These are phyloP conservation scores for Poterioochromonas sp. DNA, from an alignment of 352 stramenopile species.

Conservation along the genomic window DNA sequence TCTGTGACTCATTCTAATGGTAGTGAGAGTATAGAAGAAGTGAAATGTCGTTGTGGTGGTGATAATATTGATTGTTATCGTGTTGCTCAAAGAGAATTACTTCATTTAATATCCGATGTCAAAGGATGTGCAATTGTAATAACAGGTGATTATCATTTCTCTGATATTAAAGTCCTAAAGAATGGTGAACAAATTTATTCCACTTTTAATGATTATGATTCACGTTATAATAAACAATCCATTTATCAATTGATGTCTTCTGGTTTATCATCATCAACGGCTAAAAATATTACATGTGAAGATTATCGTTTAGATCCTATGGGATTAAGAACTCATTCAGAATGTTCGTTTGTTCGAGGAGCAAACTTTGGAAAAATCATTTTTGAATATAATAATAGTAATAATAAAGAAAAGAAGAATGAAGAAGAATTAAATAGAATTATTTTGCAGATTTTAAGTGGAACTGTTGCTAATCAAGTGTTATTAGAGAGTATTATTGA, in stretches of 20 bases:
- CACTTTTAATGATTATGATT: neutral
- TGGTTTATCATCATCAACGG: slow-evolving; percentile 40
- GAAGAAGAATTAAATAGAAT: neutral
- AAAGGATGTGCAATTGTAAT: slow-evolving; percentile 42
- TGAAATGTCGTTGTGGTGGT: slow-evolving; percentile 40
- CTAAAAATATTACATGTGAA: slow-evolving; percentile 26
- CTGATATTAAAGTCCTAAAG: slow-evolving; percentile 42
- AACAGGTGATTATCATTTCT: slow-evolving; percentile 46
- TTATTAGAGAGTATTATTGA: neutral
- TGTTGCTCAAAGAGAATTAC: slow-evolving; percentile 41
- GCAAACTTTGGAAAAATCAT: slow-evolving; percentile 38
- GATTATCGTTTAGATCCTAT: slow-evolving; percentile 30
- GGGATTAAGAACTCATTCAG: slow-evolving; percentile 31
- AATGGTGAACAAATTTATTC: slow-evolving; percentile 29
- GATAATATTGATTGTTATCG: slow-evolving; percentile 50
- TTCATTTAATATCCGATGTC: slow-evolving; percentile 23
- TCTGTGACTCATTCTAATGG: neutral
- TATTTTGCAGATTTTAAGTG: neutral
- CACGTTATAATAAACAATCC: slow-evolving; percentile 5
- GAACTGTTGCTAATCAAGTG: neutral
- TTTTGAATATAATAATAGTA: too few relatives aligned
- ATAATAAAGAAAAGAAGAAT: neutral
- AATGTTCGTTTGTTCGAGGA: slow-evolving; percentile 40
- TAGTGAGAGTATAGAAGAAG: too few relatives aligned
- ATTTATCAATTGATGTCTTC: slow-evolving; percentile 41